These are phyloP conservation scores for Letharia columbiana DNA, from an alignment of 495 filamentous ascomycete species.

Conservation along the genomic window DNA sequence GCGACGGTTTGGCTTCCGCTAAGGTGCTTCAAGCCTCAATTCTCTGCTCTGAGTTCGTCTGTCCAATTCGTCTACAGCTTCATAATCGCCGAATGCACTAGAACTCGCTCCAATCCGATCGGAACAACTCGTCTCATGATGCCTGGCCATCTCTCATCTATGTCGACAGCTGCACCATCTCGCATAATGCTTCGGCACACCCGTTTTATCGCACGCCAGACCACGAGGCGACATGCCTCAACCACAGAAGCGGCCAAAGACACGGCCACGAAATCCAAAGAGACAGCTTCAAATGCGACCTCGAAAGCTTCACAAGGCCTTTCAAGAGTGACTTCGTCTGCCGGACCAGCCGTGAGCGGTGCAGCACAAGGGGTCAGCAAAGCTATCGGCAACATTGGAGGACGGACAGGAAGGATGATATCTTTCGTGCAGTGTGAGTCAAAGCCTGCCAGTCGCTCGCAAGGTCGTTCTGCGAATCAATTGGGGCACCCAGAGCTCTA, in stretches of 20 bases:
- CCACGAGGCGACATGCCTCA: conserved; percentile 52
- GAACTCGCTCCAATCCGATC: background rate
- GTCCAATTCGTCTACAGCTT: background rate
- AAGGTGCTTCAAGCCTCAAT: conserved; percentile 13
- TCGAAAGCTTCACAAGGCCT: conserved; percentile 80
- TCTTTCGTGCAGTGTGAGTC: conserved; percentile 78
- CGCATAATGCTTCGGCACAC: conserved; percentile 53
- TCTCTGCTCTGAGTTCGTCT: conserved; percentile 2
- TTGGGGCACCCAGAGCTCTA: conserved; percentile 10
- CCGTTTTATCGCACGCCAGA: conserved; percentile 49
- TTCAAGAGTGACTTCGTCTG: conserved; percentile 69
- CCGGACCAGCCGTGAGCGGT: conserved; percentile 65
- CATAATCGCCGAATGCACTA: background rate
- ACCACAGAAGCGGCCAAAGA: conserved; percentile 58
- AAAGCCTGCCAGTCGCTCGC: conserved; percentile 4
- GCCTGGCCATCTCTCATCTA: conserved; percentile 24
- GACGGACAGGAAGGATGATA: conserved; percentile 73
- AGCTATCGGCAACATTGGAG: conserved; percentile 69
- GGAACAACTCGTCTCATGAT: background rate
- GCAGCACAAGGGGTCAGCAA: conserved; percentile 55
- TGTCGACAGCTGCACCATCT: conserved; percentile 40
- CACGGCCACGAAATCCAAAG: conserved; percentile 53
- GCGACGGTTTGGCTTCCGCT: conserved; percentile 12
- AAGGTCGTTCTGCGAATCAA: conserved; percentile 10
- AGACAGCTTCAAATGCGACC: conserved; percentile 53